Evolutionary conservation across 164 flowering plant genomes (phyloP).

Genomic region (Berberis vulgaris): DNA sequence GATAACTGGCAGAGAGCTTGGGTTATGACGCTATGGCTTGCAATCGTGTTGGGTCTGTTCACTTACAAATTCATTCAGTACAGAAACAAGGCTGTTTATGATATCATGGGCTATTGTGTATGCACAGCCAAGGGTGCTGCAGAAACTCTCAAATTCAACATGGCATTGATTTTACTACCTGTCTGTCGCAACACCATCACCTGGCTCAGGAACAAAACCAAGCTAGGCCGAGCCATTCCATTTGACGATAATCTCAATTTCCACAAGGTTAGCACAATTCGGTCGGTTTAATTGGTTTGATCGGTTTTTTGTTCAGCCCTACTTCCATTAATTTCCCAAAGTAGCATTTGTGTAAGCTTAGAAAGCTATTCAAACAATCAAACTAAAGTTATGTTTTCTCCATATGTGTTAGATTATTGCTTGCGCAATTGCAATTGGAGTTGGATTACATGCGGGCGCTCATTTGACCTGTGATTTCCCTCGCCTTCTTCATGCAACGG

Average conservation of each 20-base stretch:
- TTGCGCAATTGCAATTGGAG: constrained; percentile 21
- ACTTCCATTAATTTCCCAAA: too few species aligned
- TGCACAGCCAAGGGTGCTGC: constrained; percentile 57
- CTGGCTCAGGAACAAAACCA: constrained; percentile 61
- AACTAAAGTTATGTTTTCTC: neutral
- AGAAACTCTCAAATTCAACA: constrained; percentile 57
- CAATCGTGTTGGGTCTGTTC: constrained; percentile 30
- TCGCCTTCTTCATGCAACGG: constrained; percentile 32
- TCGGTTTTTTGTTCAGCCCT: too few species aligned
- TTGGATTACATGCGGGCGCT: constrained; percentile 21
- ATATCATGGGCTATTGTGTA: constrained; percentile 52
- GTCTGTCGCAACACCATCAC: constrained; percentile 70
- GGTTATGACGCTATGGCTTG: constrained; percentile 42
- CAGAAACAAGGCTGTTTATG: constrained; percentile 26
- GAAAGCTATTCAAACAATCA: neutral
- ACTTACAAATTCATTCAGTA: constrained; percentile 45
- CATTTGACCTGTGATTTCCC: constrained; percentile 36
- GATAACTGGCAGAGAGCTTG: constrained; percentile 52
- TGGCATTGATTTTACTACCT: constrained; percentile 58
- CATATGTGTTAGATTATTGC: constrained; percentile 21
- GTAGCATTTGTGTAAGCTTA: neutral
- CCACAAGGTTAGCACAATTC: constrained; percentile 29
- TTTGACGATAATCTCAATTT: constrained; percentile 57
- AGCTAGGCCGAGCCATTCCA: constrained; percentile 38
- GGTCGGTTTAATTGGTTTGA: too few species aligned